Conservation (phyloP, 495 filamentous ascomycete species). For the Extremus antarcticus region DNA sequence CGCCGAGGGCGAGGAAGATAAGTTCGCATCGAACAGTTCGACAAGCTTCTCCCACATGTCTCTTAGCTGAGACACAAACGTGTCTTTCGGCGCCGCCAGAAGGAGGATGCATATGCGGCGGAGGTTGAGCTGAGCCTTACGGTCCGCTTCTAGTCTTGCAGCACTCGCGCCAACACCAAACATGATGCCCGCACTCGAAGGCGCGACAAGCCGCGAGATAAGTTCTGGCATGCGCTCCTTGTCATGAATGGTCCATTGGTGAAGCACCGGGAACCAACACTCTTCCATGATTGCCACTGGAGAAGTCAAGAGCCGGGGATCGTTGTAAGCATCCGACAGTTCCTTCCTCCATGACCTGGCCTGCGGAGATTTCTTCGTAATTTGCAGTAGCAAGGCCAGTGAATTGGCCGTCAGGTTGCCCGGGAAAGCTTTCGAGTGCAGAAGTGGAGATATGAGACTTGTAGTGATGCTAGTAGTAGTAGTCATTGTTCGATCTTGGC, state of each 20-base stretch:
- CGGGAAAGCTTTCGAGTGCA: constrained; percentile 79
- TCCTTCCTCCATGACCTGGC: constrained; percentile 93
- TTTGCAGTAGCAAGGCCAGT: constrained; percentile 63
- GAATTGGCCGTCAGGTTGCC: constrained; percentile 66
- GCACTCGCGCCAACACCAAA: constrained; percentile 95
- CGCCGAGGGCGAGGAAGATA: constrained; percentile 82
- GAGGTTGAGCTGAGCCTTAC: constrained; percentile 83
- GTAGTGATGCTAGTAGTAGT: constrained; percentile 71
- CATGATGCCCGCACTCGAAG: constrained; percentile 91
- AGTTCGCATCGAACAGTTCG: constrained; percentile 76
- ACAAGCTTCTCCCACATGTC: constrained; percentile 70
- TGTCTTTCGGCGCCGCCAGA: constrained; percentile 61
- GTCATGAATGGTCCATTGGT: constrained; percentile 71
- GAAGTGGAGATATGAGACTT: constrained; percentile 68
- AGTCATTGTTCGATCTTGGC: constrained; percentile 69
- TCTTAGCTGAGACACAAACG: constrained; percentile 65
- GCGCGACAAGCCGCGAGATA: constrained; percentile 63
- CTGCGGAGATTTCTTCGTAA: constrained; percentile 62
- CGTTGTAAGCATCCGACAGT: constrained; percentile 81
- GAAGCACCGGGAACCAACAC: constrained; percentile 73
- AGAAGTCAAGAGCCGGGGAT: constrained; percentile 71
- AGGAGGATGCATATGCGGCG: constrained; percentile 69
- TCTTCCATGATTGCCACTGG: constrained; percentile 49
- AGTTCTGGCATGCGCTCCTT: constrained; percentile 82
- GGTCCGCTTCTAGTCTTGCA: constrained; percentile 86